Conservation (phyloP, 2,329 filamentous ascomycete genomes). For the Colletotrichum tanaceti region DNA sequence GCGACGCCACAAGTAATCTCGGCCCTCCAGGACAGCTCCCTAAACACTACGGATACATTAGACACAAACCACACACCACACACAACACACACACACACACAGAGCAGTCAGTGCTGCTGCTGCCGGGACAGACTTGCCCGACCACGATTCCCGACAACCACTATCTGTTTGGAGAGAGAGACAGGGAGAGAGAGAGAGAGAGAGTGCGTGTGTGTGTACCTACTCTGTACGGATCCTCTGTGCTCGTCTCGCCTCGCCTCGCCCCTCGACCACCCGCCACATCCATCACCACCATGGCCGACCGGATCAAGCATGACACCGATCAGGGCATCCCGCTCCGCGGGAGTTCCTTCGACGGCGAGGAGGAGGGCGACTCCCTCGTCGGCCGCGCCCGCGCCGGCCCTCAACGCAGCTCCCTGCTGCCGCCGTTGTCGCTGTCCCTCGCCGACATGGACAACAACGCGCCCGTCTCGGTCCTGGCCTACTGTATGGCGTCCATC, state of each 20-base stretch:
- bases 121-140: too few relatives aligned
- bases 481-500: conserved; percentile 96
- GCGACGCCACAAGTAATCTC: too few relatives aligned
- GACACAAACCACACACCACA: too few relatives aligned
- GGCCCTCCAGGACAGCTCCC: too few relatives aligned
- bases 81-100: too few relatives aligned
- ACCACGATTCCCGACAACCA: too few relatives aligned
- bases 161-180: too few relatives aligned
- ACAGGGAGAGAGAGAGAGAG: too few relatives aligned
- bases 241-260: background rate
- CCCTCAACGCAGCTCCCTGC: background rate
- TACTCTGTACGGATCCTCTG: too few relatives aligned
- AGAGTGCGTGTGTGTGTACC: too few relatives aligned
- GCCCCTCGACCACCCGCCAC: background rate
- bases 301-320: background rate
- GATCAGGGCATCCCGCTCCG: conserved; percentile 1
- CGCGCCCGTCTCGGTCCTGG: conserved; percentile 82
- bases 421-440: background rate
- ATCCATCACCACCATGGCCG: background rate
- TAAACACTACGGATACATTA: too few relatives aligned
- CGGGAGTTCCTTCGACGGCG: background rate
- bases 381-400: background rate
- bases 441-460: conserved; percentile 72
- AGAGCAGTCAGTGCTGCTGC: too few relatives aligned
- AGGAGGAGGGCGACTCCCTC: conserved; percentile 1